Evolutionary conservation across 2,329 filamentous ascomycete genomes (phyloP).

Genomic region (Nemania diffusa): DNA sequence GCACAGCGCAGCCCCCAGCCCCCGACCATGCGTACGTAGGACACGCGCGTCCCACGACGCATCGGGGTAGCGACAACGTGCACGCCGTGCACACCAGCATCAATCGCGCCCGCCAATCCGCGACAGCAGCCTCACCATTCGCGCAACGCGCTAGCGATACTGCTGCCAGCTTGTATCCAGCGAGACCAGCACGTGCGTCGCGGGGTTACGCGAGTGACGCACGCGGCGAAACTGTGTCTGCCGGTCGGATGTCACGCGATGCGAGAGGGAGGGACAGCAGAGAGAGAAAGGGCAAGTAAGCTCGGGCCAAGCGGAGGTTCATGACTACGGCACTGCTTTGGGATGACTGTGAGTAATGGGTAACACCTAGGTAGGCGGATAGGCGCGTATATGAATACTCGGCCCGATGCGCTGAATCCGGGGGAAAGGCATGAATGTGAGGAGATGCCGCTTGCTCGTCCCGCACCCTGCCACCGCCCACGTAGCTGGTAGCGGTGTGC

Average conservation of each 20-base stretch:
- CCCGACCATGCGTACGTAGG: conserved; percentile 16
- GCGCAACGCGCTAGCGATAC: background rate
- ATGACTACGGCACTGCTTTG: background rate
- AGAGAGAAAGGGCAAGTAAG: background rate
- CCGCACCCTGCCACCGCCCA: background rate
- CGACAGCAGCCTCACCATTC: background rate
- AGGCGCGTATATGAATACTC: conserved; percentile 1
- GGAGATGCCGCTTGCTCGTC: background rate
- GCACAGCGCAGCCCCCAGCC: background rate
- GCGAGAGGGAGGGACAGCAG: background rate
- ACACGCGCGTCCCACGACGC: conserved; percentile 14
- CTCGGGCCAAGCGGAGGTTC: background rate
- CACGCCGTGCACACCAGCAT: background rate
- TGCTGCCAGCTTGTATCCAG: conserved; percentile 8
- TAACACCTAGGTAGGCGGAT: background rate
- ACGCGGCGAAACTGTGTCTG: background rate
- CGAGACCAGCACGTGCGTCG: conserved; percentile 6
- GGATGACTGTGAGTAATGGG: background rate
- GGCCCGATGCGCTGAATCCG: conserved; percentile 19
- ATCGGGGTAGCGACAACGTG: background rate
- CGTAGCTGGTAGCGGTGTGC: conserved; percentile 5
- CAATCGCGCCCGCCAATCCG: background rate
- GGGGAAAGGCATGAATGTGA: conserved; percentile 8
- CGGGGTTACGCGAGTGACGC: background rate
- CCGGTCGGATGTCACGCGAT: conserved; percentile 5